Evolutionary conservation across 2,329 filamentous ascomycete species (phyloP), one percentile per base, ranked within the genome.

Genomic region (Exophiala bonariae): DNA sequence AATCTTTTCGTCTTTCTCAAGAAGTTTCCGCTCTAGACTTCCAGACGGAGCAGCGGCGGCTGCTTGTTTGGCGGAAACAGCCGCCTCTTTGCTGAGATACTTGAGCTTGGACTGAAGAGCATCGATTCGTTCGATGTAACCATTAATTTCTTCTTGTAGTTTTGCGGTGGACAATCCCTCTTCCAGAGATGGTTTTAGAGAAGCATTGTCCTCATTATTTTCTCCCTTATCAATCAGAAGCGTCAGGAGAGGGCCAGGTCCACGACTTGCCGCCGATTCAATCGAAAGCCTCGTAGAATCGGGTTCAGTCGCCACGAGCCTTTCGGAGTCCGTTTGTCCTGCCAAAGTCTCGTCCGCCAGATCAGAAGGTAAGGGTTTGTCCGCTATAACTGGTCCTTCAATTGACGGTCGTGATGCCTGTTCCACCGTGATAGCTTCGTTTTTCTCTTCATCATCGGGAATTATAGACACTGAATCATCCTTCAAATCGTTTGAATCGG

Each of bases 1-100:
- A 60, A 97, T 95, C 64, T 88, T 88, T 59, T 92, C 85, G 59
- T 97, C 91, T 63, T 90, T 95, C 61, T 95, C 90, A 1, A 89
- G 87, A 11, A 97, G 66, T 62, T 87, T 90, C 65, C 85, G 88
- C 56, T 95, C 87, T 2, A 76, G 47, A 46, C 83, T 87, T 4
- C 86, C 86, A 0, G 80, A 63, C 2, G 79, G 72, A 1, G 86
- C 82, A 18, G 77, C 72, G n/a, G 77, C 71, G 2, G 81, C 83
- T 5, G 83, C 78, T 56, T 82, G 81, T 61, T 84, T 86, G 1
- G 93, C 89, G 1, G 85, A 77, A 23, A 91, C 85, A 0, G 86
- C 81, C 10, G 87, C 85, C 61, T 91, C 87, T 52, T 86, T 86
- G 2, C 91, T 85, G 10, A 99, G 73, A 61, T 95, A 96, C 57